Base-by-base conservation (phyloP, 495 filamentous ascomycete genomes). In the Penicillium bialowiezense region DNA sequence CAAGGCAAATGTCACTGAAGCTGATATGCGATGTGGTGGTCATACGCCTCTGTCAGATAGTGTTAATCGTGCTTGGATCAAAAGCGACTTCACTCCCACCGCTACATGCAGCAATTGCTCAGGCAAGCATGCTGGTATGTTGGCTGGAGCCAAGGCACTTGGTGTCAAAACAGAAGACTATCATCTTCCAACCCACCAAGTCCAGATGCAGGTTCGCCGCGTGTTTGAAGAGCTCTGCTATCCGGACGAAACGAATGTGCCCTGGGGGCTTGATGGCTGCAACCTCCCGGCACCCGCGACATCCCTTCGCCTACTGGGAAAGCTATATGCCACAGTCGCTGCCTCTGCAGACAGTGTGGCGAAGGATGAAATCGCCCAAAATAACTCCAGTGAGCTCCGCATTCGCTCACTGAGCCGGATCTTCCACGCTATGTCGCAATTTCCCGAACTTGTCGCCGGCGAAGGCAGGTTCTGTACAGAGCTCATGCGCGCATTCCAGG, bases 61-160 rank as follows among this genome's bases (percentile, higher is more conserved):
- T 10, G 66, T 72, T 0, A 61, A 67, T 33, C 51, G 50, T 0
- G 41, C 24, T 0, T 74, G 71, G 70, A 66, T 74, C 55, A 68
- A 73, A 33, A 64, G 52, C 3, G 71, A 56, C 38, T 68, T 58
- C 36, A 55, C 36, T 1, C 68, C 71, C 0, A 64, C 59, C 0
- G 53, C 49, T 0, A 46, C 63, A 1, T 68, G 59, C n/a, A 69
- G 61, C 37, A 70, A 70, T 36, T 74, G 71, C 33, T 73, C 71
- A 3, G 69, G 67, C 1, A 74, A 73, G 18, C 68, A 74, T 55
- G 67, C 58, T 4, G 68, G 71, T 2, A 70, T 74, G 64, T 50
- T 72, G 26, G 70, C 62, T 23, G 70, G 62, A 1, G 54, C 67
- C 8, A 70, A 59, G 41, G 58, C 59, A 1, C 15, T 73, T 1